Evolutionary conservation across 164 flowering plant species (phyloP), one percentile per base, ranked within the genome.

Genomic region (Annona squamosa): DNA sequence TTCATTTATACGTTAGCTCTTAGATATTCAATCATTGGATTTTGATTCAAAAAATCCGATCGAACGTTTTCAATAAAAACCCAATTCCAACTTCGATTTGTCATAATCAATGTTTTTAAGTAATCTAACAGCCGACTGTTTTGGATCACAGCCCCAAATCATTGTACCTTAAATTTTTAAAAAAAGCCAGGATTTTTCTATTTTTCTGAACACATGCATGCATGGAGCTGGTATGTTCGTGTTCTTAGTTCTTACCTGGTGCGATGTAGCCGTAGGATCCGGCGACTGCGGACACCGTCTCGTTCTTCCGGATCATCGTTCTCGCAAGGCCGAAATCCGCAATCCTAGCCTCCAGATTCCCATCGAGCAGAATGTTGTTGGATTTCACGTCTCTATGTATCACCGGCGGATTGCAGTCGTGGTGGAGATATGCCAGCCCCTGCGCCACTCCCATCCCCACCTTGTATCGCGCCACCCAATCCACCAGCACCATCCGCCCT

Each of bases 211-310:
- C 37, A 26, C 37, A 26, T 26, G 37, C 37, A 26, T 26, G 37
- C 37, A 26, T 26, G 37, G 37, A 26, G 37, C 37, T 26, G 37
- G 37, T 26, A 26, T 26, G 37, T 26, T 26, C 37, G 37, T 26
- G 37, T 26, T 26, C 37, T 26, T 26, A 26, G 37, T 1, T 26
- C 84, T 81, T 63, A 95, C 99, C 99, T 56, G 99, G 99, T 43
- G 99, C 99, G 18, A 96, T 93, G 86, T 93, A 96, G 62, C 99
- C 99, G 67, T 88, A 91, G 42, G 99, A 96, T 16, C 99, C 99
- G 0, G 98, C 98, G 9, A 96, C 95, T 85, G 84, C 81, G 1
- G 98, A 87, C 17, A 93, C 89, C 0, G 97, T 92, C 84, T 91
- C 91, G 48, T 90, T 88, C 88, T 90, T 91, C 79, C 81, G 71